Evolutionary conservation across 1,284 basidiomycete genomes (phyloP).

Genomic region (Cutaneotrichosporon sp.): DNA sequence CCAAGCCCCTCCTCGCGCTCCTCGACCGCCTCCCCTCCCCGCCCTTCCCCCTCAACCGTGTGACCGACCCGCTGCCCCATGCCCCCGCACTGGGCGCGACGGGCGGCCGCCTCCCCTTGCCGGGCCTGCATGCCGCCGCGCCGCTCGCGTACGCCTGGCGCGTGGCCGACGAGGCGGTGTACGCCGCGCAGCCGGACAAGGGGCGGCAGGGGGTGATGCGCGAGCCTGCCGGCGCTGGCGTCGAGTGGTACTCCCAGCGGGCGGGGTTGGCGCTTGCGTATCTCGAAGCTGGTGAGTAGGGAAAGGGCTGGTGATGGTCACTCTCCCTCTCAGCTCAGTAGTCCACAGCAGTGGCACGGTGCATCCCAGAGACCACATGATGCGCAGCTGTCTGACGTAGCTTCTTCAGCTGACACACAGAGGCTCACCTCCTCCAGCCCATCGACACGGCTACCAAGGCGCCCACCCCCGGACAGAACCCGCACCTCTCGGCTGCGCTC

Average conservation of each 20-base stretch:
- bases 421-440: conserved; percentile 44
- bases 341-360: no score
- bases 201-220: conserved; percentile 36
- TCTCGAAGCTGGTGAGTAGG: conserved; percentile 40
- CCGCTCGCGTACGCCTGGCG: conserved; percentile 44
- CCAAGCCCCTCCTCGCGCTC: conserved; percentile 20
- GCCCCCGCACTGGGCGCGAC: conserved; percentile 5
- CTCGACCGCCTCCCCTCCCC: conserved; percentile 39
- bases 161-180: conserved; percentile 41
- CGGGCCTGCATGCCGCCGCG: conserved; percentile 35
- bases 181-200: conserved; percentile 19
- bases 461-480: conserved; percentile 23
- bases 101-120: conserved; percentile 34
- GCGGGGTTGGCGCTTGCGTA: conserved; percentile 39
- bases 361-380: no score
- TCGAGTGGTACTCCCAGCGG: conserved; percentile 46
- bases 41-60: conserved; percentile 19
- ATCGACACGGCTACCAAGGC: conserved; percentile 12
- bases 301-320: no score
- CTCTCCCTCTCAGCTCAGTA: no score
- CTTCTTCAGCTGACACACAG: conserved; percentile 25
- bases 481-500: conserved; percentile 34
- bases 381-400: no score
- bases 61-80: neutral
- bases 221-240: conserved; percentile 44